Evolutionary conservation across 306 rosid genomes (phyloP), one percentile per base, ranked within the genome.

Genomic region (Trifolium dubium): DNA sequence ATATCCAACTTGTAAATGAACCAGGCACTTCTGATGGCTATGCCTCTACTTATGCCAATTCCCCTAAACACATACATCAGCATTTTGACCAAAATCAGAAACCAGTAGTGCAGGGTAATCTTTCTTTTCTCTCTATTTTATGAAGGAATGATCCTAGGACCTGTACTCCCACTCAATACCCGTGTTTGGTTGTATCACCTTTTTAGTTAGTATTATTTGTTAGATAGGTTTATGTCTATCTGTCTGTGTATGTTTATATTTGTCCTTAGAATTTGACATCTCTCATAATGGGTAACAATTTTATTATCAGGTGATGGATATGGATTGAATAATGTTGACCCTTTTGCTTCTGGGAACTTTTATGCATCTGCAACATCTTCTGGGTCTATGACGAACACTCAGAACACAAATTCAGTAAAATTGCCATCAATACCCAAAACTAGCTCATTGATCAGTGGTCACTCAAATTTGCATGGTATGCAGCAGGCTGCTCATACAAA

Each of bases 281-380:
- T 79, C 80, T 79, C 81, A 47, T 46, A 49, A 37, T 44, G 54
- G 47, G 39, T 78, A 4, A 80, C 64, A 35, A 41, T 76, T 71
- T 75, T 40, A 79, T 85, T 72, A 51, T 67, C 88, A 95, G 99
- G 99, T 78, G 98, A 95, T 83, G 92, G 87, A 73, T 87, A 80
- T 68, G 96, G 93, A 43, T 67, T 83, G 87, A 83, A 73, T 78
- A 92, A 71, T 84, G 80, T 78, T 32, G 97, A 92, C 64, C 76
- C 93, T 30, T 88, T 85, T 87, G 86, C 83, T 54, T 82, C 96
- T 69, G 97, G 94, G 73, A 88, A 84, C 82, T 85, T 84, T 43
- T 88, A 86, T 83, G 80, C 88, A 17, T 69, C 92, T 71, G 81
- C 77, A 8, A 59, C 93, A 53, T 83, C 98, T 58, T 87, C 82